A percentile compares a stretch with the other conserved stretches of the same genome.
Conservation (phyloP, 495 filamentous ascomycete species). For the Elaphomyces granulatus region DNA sequence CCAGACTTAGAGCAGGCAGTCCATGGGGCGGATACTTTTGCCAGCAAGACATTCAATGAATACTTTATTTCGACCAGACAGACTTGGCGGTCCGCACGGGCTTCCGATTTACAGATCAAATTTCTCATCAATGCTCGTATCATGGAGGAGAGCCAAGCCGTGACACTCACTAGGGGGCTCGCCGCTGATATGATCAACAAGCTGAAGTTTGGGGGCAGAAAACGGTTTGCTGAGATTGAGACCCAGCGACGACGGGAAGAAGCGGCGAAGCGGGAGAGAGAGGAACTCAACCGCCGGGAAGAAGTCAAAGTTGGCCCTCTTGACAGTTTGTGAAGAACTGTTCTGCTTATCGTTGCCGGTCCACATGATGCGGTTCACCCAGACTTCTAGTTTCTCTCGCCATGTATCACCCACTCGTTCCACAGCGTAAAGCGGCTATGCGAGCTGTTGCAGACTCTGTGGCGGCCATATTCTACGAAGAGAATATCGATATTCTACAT, state of each 20-base stretch:
- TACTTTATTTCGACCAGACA: constrained; percentile 41
- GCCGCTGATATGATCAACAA: constrained; percentile 92
- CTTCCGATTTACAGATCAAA: constrained; percentile 53
- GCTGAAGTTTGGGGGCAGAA: constrained; percentile 65
- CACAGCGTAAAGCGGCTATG: too few relatives aligned
- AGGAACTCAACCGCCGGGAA: constrained; percentile 25
- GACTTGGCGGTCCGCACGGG: constrained; percentile 51
- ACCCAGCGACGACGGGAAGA: constrained; percentile 24
- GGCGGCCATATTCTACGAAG: too few relatives aligned
- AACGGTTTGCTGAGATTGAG: constrained; percentile 43
- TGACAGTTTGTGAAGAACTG: too few relatives aligned
- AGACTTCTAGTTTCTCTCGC: too few relatives aligned
- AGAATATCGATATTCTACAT: too few relatives aligned
- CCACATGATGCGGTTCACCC: too few relatives aligned
- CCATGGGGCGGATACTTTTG: constrained; percentile 72
- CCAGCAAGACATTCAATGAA: constrained; percentile 43
- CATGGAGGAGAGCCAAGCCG: constrained; percentile 38
- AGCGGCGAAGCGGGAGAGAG: constrained; percentile 20
- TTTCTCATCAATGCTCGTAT: constrained; percentile 55
- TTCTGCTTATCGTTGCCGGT: too few relatives aligned
- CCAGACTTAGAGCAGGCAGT: constrained; percentile 54
- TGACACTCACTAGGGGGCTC: constrained; percentile 55
- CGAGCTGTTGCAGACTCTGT: too few relatives aligned
- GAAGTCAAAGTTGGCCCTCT: constrained; percentile 56
- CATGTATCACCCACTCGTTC: too few relatives aligned